These are phyloP conservation scores for Aspergillus awamori DNA, from an alignment of 2,329 filamentous ascomycete genomes.

Conservation along the genomic window DNA sequence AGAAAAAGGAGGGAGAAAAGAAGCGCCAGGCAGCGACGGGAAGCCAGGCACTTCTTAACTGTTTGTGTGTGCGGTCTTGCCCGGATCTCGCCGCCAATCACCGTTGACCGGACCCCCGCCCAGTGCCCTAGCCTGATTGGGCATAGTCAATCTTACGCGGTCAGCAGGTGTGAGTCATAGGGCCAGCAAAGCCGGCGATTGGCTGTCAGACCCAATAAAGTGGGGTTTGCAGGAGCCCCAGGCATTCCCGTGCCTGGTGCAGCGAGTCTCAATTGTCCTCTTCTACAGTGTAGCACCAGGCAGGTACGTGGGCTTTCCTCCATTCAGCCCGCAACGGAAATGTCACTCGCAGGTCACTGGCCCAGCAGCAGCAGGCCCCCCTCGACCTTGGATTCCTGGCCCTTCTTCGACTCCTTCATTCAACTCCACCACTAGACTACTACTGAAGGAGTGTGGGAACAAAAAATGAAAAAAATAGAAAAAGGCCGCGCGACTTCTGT, in stretches of 20 bases:
- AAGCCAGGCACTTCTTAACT: conserved; percentile 46
- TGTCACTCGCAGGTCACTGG: conserved; percentile 1
- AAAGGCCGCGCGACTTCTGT: background rate
- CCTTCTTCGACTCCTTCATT: background rate
- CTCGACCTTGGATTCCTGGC: background rate
- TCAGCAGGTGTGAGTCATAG: conserved; percentile 46
- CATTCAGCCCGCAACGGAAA: background rate
- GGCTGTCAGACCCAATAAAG: conserved; percentile 13
- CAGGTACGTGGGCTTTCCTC: background rate
- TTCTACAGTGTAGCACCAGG: background rate
- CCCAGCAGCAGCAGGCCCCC: background rate
- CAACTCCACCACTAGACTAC: conserved; percentile 1
- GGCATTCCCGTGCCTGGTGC: conserved; percentile 16
- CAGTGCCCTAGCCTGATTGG: conserved; percentile 12
- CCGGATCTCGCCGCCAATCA: conserved; percentile 31
- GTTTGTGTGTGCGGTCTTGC: conserved; percentile 24
- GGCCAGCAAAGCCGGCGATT: conserved; percentile 24
- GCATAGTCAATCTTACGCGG: conserved; percentile 14
- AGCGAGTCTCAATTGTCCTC: background rate
- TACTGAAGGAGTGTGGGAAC: no score
- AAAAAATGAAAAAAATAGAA: no score
- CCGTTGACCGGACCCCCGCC: conserved; percentile 15
- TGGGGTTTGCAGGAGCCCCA: conserved; percentile 18
- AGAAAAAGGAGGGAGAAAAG: conserved; percentile 23
- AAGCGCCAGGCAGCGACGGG: conserved; percentile 40